Evolutionary conservation across 495 filamentous ascomycete genomes (phyloP).

Genomic region (Astrothelium macrocarpum): DNA sequence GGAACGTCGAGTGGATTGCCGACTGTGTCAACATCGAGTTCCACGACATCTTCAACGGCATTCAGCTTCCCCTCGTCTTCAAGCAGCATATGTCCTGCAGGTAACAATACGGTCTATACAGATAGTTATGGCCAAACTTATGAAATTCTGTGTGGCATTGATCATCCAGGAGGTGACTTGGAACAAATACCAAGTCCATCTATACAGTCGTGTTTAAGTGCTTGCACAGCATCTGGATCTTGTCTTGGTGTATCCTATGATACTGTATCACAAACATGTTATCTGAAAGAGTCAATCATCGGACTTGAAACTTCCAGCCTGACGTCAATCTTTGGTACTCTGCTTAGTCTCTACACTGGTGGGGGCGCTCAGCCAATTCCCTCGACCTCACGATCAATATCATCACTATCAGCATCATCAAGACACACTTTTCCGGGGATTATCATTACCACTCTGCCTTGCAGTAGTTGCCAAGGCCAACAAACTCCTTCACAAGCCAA

Average conservation of each 20-base stretch:
- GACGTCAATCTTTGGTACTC: not conserved
- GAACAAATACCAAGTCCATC: not conserved
- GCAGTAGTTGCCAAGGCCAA: not conserved
- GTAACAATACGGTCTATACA: constrained; percentile 10
- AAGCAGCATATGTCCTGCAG: not conserved
- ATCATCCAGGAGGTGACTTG: constrained; percentile 11
- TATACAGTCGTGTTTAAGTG: not conserved
- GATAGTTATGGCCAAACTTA: constrained; percentile 3
- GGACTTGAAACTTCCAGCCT: constrained; percentile 7
- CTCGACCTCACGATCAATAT: not conserved
- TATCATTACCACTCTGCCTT: not conserved
- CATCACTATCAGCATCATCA: not conserved
- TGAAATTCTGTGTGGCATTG: not conserved
- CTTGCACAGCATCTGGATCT: not conserved
- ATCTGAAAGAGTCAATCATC: constrained; percentile 12
- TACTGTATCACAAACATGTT: constrained; percentile 3
- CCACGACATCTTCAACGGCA: not conserved
- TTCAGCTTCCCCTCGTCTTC: not conserved
- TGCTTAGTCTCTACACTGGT: not conserved
- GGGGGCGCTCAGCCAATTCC: not conserved
- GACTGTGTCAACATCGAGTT: not conserved
- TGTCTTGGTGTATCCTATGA: not conserved
- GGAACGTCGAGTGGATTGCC: not conserved
- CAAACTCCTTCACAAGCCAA: not conserved
- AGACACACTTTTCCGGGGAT: not conserved